Percentiles rank a stretch among this genome's conserved stretches.
Conservation (phyloP, 495 filamentous ascomycete genomes). For the Tuber aestivum region DNA sequence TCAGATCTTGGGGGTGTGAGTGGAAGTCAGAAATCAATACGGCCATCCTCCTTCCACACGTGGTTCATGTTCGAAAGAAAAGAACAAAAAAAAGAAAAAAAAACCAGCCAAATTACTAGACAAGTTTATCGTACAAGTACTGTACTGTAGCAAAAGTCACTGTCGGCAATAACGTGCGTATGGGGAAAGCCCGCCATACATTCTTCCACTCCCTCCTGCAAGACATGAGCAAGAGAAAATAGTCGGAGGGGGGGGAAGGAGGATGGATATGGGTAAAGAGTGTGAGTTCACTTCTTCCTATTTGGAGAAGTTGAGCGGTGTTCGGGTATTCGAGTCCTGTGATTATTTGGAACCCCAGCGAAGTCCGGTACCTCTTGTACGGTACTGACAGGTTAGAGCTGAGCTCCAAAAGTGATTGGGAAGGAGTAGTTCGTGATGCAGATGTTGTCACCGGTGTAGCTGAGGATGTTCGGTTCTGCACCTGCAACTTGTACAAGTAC, state of each 20-base stretch:
- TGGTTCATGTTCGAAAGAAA: not conserved
- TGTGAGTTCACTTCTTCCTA: not conserved
- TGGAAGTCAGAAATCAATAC: not conserved
- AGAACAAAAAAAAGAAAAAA: no score
- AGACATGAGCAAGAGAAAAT: slow-evolving; percentile 1
- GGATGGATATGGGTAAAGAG: not conserved
- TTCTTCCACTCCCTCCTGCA: slow-evolving; percentile 1
- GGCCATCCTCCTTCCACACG: not conserved
- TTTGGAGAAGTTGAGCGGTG: not conserved
- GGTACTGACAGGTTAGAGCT: not conserved
- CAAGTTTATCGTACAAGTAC: slow-evolving; percentile 37
- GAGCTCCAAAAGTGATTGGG: not conserved
- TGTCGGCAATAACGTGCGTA: slow-evolving; percentile 33
- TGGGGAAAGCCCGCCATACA: slow-evolving; percentile 26
- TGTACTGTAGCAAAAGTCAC: slow-evolving; percentile 31
- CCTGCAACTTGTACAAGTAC: not conserved
- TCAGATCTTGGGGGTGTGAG: slow-evolving; percentile 27
- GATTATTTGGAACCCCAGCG: not conserved
- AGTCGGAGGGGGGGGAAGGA: not conserved
- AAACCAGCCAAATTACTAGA: not conserved
- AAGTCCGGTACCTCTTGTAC: not conserved
- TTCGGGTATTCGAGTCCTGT: not conserved
- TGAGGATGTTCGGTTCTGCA: not conserved
- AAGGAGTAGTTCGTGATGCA: not conserved
- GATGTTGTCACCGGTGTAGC: not conserved